Base-by-base conservation (phyloP, 352 stramenopile genomes). In the Pythium rishiriense region DNA sequence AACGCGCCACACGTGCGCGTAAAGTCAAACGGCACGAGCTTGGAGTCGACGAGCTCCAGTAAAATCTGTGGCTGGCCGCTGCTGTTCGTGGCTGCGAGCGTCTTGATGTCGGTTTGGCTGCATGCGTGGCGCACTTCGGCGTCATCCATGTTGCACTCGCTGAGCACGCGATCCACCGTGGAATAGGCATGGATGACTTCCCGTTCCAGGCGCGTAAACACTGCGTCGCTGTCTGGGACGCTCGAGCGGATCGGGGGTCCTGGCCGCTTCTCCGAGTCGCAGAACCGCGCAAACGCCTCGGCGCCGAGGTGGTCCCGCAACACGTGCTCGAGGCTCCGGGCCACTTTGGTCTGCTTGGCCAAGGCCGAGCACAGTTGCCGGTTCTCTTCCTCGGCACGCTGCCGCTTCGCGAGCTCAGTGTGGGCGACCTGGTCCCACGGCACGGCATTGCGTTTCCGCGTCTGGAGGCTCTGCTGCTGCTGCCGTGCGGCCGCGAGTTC, bases 321-420 rank as follows among this genome's bases (percentile, higher is more conserved):
- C 43, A 83, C 55, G 24, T 75, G 52, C 28, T 87, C 72, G 10
- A 85, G 68, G 12, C 64, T 64, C 29, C 75, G 67, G 14, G 72
- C 76, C 42, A 83, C 57, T 35, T 63, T 53, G 51, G 79, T 81
- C 64, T 87, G 78, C 11, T 69, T 70, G 37, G 78, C 50, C 9
- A 87, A 53, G 33, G 75, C 59, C 2, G 25, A 41, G 14, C 72
- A 68, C 4, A 87, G 51, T 11, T 76, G 66, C 29, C 39, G 46
- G 19, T 85, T 84, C 60, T 84, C 75, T 10, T 58, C 46, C 47
- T 87, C 74, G 35, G 78, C 53, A 28, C 62, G 55, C 11, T 72
- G 51, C 14, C 67, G 72, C 21, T 62, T 58, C 28, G 59, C 45
- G 26, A 73, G 65, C 42, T 87, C 75, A 15, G 74, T 64, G 15